Evolutionary conservation across 2,329 filamentous ascomycete species (phyloP).

Genomic region (Colletotrichum costaricense): DNA sequence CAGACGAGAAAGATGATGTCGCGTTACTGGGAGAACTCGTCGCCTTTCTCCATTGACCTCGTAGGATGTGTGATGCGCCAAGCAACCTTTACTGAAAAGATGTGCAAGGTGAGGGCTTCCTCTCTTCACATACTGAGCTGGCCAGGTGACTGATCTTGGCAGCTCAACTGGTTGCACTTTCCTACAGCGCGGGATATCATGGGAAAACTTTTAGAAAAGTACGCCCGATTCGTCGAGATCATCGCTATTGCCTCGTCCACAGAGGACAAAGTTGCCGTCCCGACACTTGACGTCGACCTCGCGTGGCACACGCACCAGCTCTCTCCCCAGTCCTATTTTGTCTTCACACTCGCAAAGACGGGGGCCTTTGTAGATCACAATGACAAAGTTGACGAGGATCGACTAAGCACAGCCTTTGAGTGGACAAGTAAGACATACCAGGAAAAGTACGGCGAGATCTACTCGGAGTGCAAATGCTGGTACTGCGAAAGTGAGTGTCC

Average conservation of each 20-base stretch:
- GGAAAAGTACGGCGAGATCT: conserved; percentile 69
- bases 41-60: conserved; percentile 51
- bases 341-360: conserved; percentile 59
- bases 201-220: conserved; percentile 69
- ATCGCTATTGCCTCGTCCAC: conserved; percentile 55
- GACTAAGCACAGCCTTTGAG: conserved; percentile 72
- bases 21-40: conserved; percentile 53
- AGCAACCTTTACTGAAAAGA: conserved; percentile 51
- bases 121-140: not conserved
- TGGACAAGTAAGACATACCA: conserved; percentile 77
- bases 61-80: conserved; percentile 55
- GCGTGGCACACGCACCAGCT: conserved; percentile 83
- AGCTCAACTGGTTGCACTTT: conserved; percentile 78
- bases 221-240: conserved; percentile 68
- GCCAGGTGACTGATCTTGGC: conserved; percentile 37
- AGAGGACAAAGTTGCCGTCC: conserved; percentile 61
- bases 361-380: conserved; percentile 79
- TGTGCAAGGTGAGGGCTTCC: conserved; percentile 24
- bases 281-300: conserved; percentile 76
- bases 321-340: conserved; percentile 68
- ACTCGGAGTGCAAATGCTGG: conserved; percentile 80
- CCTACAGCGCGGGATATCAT: conserved; percentile 70
- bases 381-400: conserved; percentile 80
- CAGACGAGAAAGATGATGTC: conserved; percentile 54
- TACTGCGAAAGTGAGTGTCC: conserved; percentile 71